Percentiles rank a stretch among this genome's conserved stretches.
These are phyloP conservation scores for Pistacia atlantica DNA, from an alignment of 345 rosid species.

Conservation along the genomic window DNA sequence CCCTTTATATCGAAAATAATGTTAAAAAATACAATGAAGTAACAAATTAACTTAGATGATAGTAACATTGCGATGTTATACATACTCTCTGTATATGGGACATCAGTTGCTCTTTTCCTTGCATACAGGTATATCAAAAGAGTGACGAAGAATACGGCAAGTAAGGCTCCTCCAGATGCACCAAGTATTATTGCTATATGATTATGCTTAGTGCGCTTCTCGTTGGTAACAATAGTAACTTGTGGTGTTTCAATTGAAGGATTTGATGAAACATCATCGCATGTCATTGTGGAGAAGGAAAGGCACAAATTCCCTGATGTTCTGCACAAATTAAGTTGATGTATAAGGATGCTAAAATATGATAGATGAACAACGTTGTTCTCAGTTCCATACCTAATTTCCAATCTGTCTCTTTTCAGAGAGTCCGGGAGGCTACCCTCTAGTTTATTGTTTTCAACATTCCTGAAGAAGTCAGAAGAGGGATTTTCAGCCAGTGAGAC, in stretches of 20 bases:
- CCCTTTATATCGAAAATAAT: slow-evolving; percentile 33
- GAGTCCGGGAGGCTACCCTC: slow-evolving; percentile 74
- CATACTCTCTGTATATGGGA: slow-evolving; percentile 50
- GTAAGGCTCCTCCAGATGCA: slow-evolving; percentile 56
- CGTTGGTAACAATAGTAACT: slow-evolving; percentile 56
- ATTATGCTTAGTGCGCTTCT: slow-evolving; percentile 42
- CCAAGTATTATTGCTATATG: slow-evolving; percentile 56
- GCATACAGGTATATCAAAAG: slow-evolving; percentile 34
- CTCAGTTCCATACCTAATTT: slow-evolving; percentile 59
- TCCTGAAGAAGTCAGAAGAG: slow-evolving; percentile 44
- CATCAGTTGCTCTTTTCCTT: slow-evolving; percentile 51
- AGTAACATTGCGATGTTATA: slow-evolving; percentile 11
- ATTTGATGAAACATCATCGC: slow-evolving; percentile 64
- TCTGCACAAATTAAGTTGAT: slow-evolving; percentile 38
- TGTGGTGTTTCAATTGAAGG: slow-evolving; percentile 75
- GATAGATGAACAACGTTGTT: background rate
- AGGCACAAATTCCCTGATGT: slow-evolving; percentile 79
- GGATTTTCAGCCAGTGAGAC: slow-evolving; percentile 3
- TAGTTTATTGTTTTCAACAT: slow-evolving; percentile 81
- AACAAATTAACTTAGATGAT: background rate
- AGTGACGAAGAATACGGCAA: slow-evolving; percentile 48
- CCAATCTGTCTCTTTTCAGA: slow-evolving; percentile 63
- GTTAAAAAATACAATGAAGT: slow-evolving; percentile 16
- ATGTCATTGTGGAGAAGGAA: slow-evolving; percentile 62
- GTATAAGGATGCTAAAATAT: slow-evolving; percentile 18